Conservation (phyloP, 352 stramenopile genomes). For the Phytophthora melonis region DNA sequence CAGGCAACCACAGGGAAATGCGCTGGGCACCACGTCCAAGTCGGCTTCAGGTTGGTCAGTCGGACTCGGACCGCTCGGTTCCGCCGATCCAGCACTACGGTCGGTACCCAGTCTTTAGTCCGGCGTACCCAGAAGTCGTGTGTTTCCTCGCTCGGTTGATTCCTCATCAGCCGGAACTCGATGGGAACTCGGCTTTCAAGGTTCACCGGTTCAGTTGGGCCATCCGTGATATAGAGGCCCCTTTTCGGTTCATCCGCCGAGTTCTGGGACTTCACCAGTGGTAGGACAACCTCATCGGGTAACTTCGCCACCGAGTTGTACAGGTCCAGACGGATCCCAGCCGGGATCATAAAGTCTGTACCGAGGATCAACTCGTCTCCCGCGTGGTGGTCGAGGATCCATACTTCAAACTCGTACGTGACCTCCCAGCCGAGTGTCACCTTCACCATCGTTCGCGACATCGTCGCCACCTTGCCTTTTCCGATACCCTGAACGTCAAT, state of each 20-base stretch:
- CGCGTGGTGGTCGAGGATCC: no score
- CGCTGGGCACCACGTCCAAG: constrained; percentile 95
- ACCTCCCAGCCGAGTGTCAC: no score
- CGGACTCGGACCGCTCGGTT: constrained; percentile 66
- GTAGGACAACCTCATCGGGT: not conserved
- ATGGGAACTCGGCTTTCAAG: constrained; percentile 22
- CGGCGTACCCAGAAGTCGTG: not conserved
- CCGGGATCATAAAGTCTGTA: constrained; percentile 14
- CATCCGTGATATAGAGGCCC: not conserved
- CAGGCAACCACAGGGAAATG: constrained; percentile 69
- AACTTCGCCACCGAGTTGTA: constrained; percentile 3
- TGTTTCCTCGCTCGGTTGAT: not conserved
- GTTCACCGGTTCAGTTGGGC: not conserved
- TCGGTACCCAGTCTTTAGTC: constrained; percentile 26
- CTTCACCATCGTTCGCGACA: no score
- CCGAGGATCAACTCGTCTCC: no score
- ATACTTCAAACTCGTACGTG: no score
- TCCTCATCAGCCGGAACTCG: constrained; percentile 38
- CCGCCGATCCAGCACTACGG: constrained; percentile 62
- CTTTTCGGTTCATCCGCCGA: no score
- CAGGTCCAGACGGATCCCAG: constrained; percentile 9
- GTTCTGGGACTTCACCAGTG: not conserved
- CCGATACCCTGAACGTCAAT: no score
- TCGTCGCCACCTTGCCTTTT: no score
- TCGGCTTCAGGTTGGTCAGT: constrained; percentile 62